Evolutionary conservation across 1,284 basidiomycete genomes (phyloP).

Genomic region (Ceratobasidium sp.): DNA sequence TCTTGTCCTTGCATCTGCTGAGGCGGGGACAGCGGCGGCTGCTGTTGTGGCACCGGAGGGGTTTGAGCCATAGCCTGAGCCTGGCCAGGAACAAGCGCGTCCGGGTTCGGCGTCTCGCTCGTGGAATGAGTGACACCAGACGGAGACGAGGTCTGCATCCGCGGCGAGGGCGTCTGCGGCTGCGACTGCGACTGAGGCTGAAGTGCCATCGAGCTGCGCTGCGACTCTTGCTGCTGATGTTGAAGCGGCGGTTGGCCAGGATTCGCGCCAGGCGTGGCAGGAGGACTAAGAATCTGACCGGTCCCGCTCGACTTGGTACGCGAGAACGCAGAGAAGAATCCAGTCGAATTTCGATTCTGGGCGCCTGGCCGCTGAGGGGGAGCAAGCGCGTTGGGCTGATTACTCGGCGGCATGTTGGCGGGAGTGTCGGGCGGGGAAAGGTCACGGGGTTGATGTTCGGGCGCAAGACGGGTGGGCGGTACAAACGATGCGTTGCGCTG

Average conservation of each 20-base stretch:
- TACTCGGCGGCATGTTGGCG: neutral
- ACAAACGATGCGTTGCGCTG: conserved; percentile 43
- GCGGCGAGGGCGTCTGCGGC: conserved; percentile 3
- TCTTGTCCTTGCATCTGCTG: conserved; percentile 1
- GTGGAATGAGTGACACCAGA: conserved; percentile 15
- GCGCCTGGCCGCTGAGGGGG: neutral
- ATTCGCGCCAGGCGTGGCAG: conserved; percentile 17
- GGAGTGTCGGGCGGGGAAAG: conserved; percentile 38
- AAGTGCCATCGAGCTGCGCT: neutral
- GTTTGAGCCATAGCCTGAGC: neutral
- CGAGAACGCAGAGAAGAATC: conserved; percentile 43
- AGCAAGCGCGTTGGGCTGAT: neutral
- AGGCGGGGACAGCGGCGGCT: neutral
- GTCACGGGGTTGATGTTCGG: conserved; percentile 15
- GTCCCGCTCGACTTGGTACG: conserved; percentile 37
- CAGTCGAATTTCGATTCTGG: conserved; percentile 44
- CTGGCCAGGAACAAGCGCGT: conserved; percentile 18
- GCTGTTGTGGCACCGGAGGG: neutral
- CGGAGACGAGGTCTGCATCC: conserved; percentile 18
- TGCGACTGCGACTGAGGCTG: neutral
- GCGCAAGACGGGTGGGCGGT: conserved; percentile 21
- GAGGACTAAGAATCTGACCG: conserved; percentile 33
- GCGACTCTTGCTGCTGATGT: neutral
- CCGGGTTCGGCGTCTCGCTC: conserved; percentile 22
- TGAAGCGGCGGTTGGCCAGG: neutral